Conservation (phyloP, 2,329 filamentous ascomycete species). For the Ustulina deusta region DNA sequence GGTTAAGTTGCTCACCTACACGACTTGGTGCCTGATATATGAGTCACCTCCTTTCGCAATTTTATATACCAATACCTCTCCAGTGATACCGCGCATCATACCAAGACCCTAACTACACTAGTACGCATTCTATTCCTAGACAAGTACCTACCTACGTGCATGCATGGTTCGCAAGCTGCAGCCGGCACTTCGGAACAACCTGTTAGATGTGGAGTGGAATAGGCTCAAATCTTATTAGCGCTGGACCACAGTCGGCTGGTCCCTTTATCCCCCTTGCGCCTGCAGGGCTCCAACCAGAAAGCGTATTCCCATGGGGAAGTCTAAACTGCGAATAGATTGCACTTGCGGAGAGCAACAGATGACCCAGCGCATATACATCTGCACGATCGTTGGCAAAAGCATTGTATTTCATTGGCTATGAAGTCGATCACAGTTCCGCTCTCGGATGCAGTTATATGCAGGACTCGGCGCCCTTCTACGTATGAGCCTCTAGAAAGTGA, state of each 20-base stretch:
- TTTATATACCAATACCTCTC: background rate
- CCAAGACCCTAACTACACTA: background rate
- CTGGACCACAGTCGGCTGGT: background rate
- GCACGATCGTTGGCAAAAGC: background rate
- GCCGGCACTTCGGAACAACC: slow-evolving; percentile 26
- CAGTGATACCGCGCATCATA: background rate
- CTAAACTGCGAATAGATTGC: slow-evolving; percentile 14
- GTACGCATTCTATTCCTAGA: background rate
- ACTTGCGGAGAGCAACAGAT: slow-evolving; percentile 29
- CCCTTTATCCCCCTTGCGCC: background rate
- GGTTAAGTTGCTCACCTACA: background rate
- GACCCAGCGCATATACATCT: slow-evolving; percentile 10
- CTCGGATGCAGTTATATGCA: slow-evolving; percentile 34
- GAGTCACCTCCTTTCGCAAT: slow-evolving; percentile 4
- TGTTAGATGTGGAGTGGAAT: slow-evolving; percentile 2
- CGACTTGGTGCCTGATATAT: background rate
- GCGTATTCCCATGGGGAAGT: slow-evolving; percentile 22
- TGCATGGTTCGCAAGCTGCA: slow-evolving; percentile 22
- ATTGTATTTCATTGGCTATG: slow-evolving; percentile 17
- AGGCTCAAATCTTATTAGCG: slow-evolving; percentile 4
- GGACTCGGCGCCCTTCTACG: background rate
- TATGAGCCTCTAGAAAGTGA: slow-evolving; percentile 1
- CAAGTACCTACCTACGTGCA: background rate
- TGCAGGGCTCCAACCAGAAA: slow-evolving; percentile 13
- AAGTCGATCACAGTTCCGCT: slow-evolving; percentile 18